Conservation (phyloP, 2,329 filamentous ascomycete species). For the Aspergillus ochraceus region DNA sequence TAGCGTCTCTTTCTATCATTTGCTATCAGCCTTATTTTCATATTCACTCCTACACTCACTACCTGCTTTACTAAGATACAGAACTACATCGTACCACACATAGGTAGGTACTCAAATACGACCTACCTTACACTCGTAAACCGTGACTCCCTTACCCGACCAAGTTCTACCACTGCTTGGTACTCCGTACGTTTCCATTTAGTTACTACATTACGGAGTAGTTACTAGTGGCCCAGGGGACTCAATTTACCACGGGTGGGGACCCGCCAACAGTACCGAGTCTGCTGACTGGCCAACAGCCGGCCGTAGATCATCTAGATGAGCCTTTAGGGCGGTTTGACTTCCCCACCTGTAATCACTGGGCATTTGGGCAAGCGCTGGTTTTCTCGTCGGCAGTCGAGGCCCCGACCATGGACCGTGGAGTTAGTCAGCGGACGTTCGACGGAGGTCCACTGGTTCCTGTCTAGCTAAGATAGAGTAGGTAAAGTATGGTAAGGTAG, state of each 20-base stretch:
- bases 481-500: too few relatives aligned
- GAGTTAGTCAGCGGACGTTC: not conserved
- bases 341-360: not conserved
- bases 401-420: not conserved
- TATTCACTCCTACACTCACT: too few relatives aligned
- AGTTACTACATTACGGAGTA: not conserved
- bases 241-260: conserved; percentile 1
- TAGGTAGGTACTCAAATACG: too few relatives aligned
- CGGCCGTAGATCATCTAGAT: conserved; percentile 6
- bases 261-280: conserved; percentile 2
- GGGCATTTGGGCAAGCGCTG: too few relatives aligned
- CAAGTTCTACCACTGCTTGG: too few relatives aligned
- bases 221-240: not conserved
- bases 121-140: too few relatives aligned
- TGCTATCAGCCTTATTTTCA: too few relatives aligned
- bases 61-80: too few relatives aligned
- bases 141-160: too few relatives aligned
- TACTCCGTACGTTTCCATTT: not conserved
- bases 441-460: not conserved
- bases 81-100: too few relatives aligned
- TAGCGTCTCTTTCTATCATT: too few relatives aligned
- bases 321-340: not conserved
- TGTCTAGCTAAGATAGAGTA: not conserved
- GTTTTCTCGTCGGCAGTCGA: not conserved
- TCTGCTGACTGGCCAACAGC: conserved; percentile 1